phyloP scores from a whole-genome alignment of 805 yeast genomes.

The Pichia phayaonensis region DNA sequence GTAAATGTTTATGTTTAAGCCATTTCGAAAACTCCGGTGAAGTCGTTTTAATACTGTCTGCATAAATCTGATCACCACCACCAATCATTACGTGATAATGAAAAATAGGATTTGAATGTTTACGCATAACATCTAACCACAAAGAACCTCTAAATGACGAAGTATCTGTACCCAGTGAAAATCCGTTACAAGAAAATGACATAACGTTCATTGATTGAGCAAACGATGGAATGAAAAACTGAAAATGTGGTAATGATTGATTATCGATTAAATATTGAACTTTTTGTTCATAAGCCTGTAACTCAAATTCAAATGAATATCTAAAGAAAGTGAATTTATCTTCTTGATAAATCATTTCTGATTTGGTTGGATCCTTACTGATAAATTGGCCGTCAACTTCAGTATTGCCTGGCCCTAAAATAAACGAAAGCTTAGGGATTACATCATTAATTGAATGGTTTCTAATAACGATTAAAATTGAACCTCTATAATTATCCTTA shows the following conservation, averaged over 20 bases:
- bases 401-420: constrained; percentile 29
- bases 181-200: constrained; percentile 88
- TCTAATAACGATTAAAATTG: constrained; percentile 56
- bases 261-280: constrained; percentile 56
- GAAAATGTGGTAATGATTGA: constrained; percentile 33
- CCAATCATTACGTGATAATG: constrained; percentile 92
- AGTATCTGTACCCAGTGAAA: constrained; percentile 68
- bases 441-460: constrained; percentile 22
- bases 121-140: constrained; percentile 77
- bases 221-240: constrained; percentile 62
- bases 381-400: constrained; percentile 26
- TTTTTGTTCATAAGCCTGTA: constrained; percentile 47
- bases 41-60: constrained; percentile 66
- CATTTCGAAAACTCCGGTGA: constrained; percentile 53
- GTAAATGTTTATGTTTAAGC: constrained; percentile 47
- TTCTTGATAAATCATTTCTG: constrained; percentile 35
- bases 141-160: constrained; percentile 60
- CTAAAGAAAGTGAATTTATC: constrained; percentile 56
- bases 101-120: constrained; percentile 40
- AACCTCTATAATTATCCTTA: constrained; percentile 51
- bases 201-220: constrained; percentile 70
- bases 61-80: constrained; percentile 94
- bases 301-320: constrained; percentile 44
- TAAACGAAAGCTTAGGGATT: constrained; percentile 19
- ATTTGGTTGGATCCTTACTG: constrained; percentile 16